Evolutionary conservation across 1,139 yeast genomes (phyloP).

Genomic region (Arxiozyma bovina): DNA sequence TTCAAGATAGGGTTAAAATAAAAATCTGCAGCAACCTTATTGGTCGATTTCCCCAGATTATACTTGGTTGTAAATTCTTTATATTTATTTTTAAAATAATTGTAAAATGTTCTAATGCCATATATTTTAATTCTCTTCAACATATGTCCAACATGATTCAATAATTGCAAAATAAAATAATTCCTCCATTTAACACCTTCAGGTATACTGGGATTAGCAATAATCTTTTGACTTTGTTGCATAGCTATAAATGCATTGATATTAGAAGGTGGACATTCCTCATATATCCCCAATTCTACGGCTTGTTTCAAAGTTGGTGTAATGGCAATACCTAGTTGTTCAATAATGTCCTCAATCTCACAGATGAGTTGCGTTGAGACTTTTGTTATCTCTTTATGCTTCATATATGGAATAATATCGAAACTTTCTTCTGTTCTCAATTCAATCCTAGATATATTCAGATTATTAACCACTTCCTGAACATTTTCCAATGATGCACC

Average conservation of each 20-base stretch:
- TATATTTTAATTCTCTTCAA: slow-evolving; percentile 62
- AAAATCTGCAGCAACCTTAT: slow-evolving; percentile 54
- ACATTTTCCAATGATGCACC: slow-evolving; percentile 82
- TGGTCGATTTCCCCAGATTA: slow-evolving; percentile 39
- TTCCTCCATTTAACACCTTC: slow-evolving; percentile 69
- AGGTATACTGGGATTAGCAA: slow-evolving; percentile 43
- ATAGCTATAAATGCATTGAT: slow-evolving; percentile 67
- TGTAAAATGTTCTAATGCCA: slow-evolving; percentile 71
- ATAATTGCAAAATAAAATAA: slow-evolving; percentile 48
- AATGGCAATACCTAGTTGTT: slow-evolving; percentile 50
- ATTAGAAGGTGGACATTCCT: slow-evolving; percentile 52
- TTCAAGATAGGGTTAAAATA: slow-evolving; percentile 44
- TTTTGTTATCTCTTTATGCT: slow-evolving; percentile 54
- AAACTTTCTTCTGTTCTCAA: slow-evolving; percentile 77
- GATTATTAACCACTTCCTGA: slow-evolving; percentile 68
- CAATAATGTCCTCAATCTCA: slow-evolving; percentile 46
- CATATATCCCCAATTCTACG: slow-evolving; percentile 52
- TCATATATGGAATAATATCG: slow-evolving; percentile 75
- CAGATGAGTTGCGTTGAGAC: slow-evolving; percentile 45
- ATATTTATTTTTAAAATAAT: slow-evolving; percentile 51
- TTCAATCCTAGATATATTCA: slow-evolving; percentile 69
- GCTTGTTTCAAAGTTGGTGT: slow-evolving; percentile 59
- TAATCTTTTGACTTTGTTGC: slow-evolving; percentile 54
- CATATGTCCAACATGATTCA: slow-evolving; percentile 72
- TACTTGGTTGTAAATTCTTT: slow-evolving; percentile 52